Conservation (phyloP, 148 eudicot species). For the Rhododendron molle region DNA sequence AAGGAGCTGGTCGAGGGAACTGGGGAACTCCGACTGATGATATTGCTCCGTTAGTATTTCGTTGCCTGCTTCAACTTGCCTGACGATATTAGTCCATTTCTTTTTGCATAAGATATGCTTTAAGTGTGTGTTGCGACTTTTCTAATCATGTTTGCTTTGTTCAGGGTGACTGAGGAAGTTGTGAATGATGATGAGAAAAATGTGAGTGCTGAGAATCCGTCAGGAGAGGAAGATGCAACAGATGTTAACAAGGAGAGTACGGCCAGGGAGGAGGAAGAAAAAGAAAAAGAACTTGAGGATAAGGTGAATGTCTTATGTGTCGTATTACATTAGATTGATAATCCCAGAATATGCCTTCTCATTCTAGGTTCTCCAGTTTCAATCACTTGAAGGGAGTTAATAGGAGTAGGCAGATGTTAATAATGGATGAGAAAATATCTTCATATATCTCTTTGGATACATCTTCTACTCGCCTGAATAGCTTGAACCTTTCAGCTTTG, state of each 20-base stretch:
- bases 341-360: background rate
- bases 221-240: constrained; percentile 49
- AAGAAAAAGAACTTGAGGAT: constrained; percentile 85
- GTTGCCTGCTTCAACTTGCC: background rate
- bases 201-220: constrained; percentile 45
- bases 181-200: constrained; percentile 54
- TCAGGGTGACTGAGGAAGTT: constrained; percentile 60
- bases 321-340: background rate
- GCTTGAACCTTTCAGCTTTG: background rate
- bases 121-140: background rate
- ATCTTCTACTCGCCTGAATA: background rate
- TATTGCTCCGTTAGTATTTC: constrained; percentile 52
- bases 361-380: background rate
- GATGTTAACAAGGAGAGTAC: constrained; percentile 62
- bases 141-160: constrained; percentile 14
- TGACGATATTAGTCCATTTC: background rate
- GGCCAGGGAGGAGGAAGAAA: constrained; percentile 66
- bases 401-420: background rate
- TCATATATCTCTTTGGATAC: background rate
- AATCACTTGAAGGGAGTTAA: background rate
- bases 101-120: background rate
- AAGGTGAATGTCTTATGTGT: constrained; percentile 38
- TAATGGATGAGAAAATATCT: background rate
- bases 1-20: constrained; percentile 93
- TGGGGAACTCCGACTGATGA: constrained; percentile 86